Conservation (phyloP, 2,329 filamentous ascomycete species). For the Ceratocystiopsis minuta region DNA sequence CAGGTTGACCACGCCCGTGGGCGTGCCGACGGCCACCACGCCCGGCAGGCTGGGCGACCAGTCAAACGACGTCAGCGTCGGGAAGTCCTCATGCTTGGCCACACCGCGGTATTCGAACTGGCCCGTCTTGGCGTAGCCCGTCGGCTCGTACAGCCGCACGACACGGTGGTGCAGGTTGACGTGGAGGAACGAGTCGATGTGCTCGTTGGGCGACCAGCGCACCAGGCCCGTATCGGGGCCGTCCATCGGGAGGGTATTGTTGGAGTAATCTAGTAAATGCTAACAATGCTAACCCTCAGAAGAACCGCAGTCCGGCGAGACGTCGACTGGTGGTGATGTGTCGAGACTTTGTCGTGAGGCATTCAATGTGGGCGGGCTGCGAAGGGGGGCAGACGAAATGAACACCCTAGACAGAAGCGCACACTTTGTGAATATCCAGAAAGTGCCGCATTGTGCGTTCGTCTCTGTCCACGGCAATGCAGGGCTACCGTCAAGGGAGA, state of each 20-base stretch:
- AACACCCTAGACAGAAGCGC: too few species aligned
- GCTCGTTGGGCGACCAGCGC: constrained; percentile 45
- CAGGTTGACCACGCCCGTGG: constrained; percentile 57
- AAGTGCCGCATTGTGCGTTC: too few species aligned
- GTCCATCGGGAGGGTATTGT: constrained; percentile 29
- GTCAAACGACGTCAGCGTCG: constrained; percentile 46
- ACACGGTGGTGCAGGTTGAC: constrained; percentile 46
- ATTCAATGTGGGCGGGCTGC: too few species aligned
- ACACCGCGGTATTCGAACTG: constrained; percentile 39
- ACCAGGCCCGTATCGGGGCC: constrained; percentile 44
- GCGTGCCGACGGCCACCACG: constrained; percentile 57
- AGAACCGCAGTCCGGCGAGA: too few species aligned
- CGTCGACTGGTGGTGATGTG: too few species aligned
- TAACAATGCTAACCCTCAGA: too few species aligned
- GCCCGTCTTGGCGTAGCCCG: constrained; percentile 36
- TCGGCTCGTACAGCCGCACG: constrained; percentile 45
- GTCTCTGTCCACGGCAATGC: too few species aligned
- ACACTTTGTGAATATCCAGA: too few species aligned
- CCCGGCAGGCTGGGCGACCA: constrained; percentile 46
- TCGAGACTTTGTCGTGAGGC: too few species aligned
- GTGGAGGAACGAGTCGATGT: constrained; percentile 42
- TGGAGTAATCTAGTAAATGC: too few species aligned
- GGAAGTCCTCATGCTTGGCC: constrained; percentile 43
- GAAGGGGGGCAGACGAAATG: too few species aligned
- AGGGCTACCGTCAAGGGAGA: too few species aligned